Evolutionary conservation across 106 monocot species (phyloP).

Genomic region (Cymbidium sinense): DNA sequence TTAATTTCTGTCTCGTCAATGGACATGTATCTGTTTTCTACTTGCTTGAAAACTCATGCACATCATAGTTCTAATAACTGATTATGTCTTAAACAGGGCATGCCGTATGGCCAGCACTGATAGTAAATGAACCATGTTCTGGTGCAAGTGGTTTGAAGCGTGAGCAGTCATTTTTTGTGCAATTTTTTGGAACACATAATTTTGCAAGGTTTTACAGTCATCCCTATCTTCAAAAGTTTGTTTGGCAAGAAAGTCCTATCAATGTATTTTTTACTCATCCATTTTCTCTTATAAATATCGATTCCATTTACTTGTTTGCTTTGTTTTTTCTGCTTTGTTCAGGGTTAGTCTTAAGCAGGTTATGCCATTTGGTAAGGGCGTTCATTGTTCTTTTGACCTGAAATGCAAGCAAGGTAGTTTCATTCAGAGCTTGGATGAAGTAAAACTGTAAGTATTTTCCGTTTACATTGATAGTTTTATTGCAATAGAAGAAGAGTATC

Average conservation of each 20-base stretch:
- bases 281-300: background rate
- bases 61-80: background rate
- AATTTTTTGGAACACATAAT: constrained; percentile 99
- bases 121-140: constrained; percentile 66
- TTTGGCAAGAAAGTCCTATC: background rate
- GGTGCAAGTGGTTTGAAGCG: constrained; percentile 38
- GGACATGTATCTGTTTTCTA: background rate
- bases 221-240: background rate
- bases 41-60: background rate
- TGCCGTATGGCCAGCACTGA: constrained; percentile 96
- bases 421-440: constrained; percentile 76
- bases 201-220: constrained; percentile 72
- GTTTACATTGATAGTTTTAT: background rate
- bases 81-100: constrained; percentile 51
- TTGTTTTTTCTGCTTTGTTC: constrained; percentile 19
- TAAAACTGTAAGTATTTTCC: constrained; percentile 59
- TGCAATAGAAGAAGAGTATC: background rate
- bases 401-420: constrained; percentile 87
- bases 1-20: background rate
- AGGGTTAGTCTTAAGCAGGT: constrained; percentile 79
- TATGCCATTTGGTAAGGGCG: constrained; percentile 78
- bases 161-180: constrained; percentile 69
- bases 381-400: constrained; percentile 71
- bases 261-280: background rate
- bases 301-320: background rate